These are phyloP conservation scores for Russula foetens DNA, from an alignment of 768 basidiomycete genomes.

Conservation along the genomic window DNA sequence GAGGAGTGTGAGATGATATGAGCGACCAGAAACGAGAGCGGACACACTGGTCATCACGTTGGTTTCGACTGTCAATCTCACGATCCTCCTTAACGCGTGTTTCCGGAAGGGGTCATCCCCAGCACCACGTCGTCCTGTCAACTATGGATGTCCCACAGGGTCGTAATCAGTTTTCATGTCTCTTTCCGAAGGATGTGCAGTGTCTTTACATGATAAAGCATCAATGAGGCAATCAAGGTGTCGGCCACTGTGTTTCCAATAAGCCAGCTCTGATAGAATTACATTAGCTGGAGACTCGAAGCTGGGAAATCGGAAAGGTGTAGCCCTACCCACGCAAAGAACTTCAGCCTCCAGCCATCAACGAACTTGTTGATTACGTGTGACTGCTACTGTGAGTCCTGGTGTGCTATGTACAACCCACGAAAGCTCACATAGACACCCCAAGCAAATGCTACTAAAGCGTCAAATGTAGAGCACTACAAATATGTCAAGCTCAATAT, in stretches of 20 bases:
- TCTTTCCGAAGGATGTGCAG: neutral
- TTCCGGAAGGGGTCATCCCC: neutral
- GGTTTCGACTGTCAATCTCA: slow-evolving; percentile 8
- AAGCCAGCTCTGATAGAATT: slow-evolving; percentile 1
- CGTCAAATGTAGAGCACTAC: neutral
- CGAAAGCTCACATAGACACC: slow-evolving; percentile 3
- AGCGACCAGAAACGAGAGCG: neutral
- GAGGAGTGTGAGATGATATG: neutral
- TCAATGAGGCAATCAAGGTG: neutral
- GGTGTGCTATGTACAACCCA: neutral
- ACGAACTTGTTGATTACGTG: neutral
- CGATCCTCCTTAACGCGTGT: neutral
- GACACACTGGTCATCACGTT: neutral
- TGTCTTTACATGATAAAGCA: slow-evolving; percentile 3
- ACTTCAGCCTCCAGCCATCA: neutral
- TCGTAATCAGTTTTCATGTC: neutral
- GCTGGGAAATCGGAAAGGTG: too few relatives aligned
- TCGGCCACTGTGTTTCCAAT: neutral
- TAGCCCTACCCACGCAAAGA: neutral
- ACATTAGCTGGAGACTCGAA: neutral
- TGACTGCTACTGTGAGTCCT: neutral
- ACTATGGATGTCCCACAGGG: neutral
- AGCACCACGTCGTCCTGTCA: neutral
- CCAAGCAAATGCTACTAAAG: neutral
- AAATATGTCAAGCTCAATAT: neutral